Evolutionary conservation across 345 rosid genomes (phyloP).

Genomic region (Stellera chamaejasme): DNA sequence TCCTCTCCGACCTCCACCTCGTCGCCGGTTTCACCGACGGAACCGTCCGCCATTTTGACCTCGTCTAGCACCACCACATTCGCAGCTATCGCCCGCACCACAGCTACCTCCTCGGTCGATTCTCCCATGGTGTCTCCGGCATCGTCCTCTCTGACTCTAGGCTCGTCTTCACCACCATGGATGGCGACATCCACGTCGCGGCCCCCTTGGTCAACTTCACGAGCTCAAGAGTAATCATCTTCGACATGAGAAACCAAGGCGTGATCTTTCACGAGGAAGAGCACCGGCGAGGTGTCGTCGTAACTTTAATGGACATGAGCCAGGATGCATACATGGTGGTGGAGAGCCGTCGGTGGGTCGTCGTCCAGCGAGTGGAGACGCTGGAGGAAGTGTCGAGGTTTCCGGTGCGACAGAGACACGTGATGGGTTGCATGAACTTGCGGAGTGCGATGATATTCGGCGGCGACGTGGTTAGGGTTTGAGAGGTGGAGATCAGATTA

Average conservation of each 20-base stretch:
- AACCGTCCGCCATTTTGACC: slow-evolving; percentile 61
- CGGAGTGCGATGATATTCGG: slow-evolving; percentile 60
- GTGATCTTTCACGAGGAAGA: slow-evolving; percentile 26
- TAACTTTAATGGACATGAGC: slow-evolving; percentile 39
- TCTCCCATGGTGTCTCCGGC: slow-evolving; percentile 73
- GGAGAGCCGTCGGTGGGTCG: slow-evolving; percentile 45
- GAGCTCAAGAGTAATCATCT: too few relatives aligned
- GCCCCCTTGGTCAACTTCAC: slow-evolving; percentile 67
- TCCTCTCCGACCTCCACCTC: slow-evolving; percentile 65
- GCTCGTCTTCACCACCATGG: slow-evolving; percentile 58
- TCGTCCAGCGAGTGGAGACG: slow-evolving; percentile 42
- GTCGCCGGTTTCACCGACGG: slow-evolving; percentile 90
- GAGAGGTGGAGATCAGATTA: slow-evolving; percentile 47
- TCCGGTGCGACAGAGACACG: slow-evolving; percentile 19
- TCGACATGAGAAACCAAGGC: slow-evolving; percentile 51
- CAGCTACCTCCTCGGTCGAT: slow-evolving; percentile 57
- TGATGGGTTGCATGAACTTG: slow-evolving; percentile 62
- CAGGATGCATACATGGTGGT: slow-evolving; percentile 41
- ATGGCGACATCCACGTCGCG: slow-evolving; percentile 79
- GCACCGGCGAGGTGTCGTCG: slow-evolving; percentile 31
- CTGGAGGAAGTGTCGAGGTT: slow-evolving; percentile 47
- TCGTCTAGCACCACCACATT: slow-evolving; percentile 43
- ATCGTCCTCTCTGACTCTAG: slow-evolving; percentile 35
- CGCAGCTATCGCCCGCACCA: slow-evolving; percentile 52
- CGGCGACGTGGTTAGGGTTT: slow-evolving; percentile 51